phyloP scores from a whole-genome alignment of 805 yeast genomes.

The Lipomyces sp. region DNA sequence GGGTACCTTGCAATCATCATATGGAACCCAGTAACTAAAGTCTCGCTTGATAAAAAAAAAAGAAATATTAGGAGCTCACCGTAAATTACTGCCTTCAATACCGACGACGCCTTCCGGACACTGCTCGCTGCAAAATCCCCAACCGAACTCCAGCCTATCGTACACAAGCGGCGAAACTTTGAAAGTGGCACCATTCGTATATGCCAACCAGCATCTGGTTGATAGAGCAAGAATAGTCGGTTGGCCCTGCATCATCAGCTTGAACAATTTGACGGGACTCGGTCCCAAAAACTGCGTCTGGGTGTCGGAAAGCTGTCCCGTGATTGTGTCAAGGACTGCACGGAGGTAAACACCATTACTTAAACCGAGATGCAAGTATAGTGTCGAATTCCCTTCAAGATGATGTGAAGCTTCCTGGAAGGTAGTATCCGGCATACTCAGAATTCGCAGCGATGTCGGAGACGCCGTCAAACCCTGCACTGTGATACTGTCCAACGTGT shows the following conservation, averaged over 20 bases:
- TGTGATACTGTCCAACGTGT: slow-evolving; percentile 58
- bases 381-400: slow-evolving; percentile 22
- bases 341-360: slow-evolving; percentile 76
- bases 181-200: slow-evolving; percentile 38
- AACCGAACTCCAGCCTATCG: slow-evolving; percentile 43
- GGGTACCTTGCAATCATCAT: slow-evolving; percentile 28
- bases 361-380: slow-evolving; percentile 71
- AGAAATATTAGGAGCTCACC: slow-evolving; percentile 26
- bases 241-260: slow-evolving; percentile 37
- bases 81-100: slow-evolving; percentile 49
- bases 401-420: slow-evolving; percentile 8
- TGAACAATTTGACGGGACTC: slow-evolving; percentile 52
- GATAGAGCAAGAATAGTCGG: slow-evolving; percentile 50
- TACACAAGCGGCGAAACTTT: slow-evolving; percentile 49
- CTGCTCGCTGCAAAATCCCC: slow-evolving; percentile 62
- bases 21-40: slow-evolving; percentile 32
- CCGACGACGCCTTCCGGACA: slow-evolving; percentile 62
- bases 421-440: slow-evolving; percentile 35
- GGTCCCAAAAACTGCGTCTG: slow-evolving; percentile 73
- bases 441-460: slow-evolving; percentile 41
- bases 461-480: slow-evolving; percentile 64
- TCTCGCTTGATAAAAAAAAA: slow-evolving; percentile 23
- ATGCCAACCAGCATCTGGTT: slow-evolving; percentile 55
- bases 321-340: slow-evolving; percentile 51
- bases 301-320: slow-evolving; percentile 64